These are phyloP conservation scores for Elongisporangium undulatum DNA, from an alignment of 352 stramenopile genomes.

Conservation along the genomic window DNA sequence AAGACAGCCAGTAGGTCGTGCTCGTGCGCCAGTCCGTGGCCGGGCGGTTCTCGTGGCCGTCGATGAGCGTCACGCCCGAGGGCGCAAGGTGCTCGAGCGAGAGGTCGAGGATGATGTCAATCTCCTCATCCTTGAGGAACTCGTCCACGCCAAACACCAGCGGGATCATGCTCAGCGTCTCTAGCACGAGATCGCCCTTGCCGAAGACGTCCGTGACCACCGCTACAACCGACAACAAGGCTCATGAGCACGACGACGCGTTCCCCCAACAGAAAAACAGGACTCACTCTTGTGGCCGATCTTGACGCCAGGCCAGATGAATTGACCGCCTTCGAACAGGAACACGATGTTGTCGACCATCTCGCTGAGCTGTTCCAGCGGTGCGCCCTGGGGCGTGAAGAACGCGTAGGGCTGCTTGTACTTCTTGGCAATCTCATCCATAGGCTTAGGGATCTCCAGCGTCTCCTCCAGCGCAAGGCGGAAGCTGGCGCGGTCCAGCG, in stretches of 20 bases:
- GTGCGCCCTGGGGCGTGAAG: slow-evolving; percentile 50
- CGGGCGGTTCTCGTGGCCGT: slow-evolving; percentile 59
- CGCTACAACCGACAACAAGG: slow-evolving; percentile 12
- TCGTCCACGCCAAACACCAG: slow-evolving; percentile 73
- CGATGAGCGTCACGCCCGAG: slow-evolving; percentile 53
- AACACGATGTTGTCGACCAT: slow-evolving; percentile 53
- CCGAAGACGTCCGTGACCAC: slow-evolving; percentile 38
- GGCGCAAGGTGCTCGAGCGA: slow-evolving; percentile 57
- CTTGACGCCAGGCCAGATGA: slow-evolving; percentile 66
- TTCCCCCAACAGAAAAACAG: neutral
- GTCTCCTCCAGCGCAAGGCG: slow-evolving; percentile 27
- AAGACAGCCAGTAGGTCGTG: slow-evolving; percentile 73
- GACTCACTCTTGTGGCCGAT: slow-evolving; percentile 61
- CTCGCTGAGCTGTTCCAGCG: slow-evolving; percentile 34
- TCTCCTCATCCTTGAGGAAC: slow-evolving; percentile 71
- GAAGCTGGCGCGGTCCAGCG: slow-evolving; percentile 29
- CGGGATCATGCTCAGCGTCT: slow-evolving; percentile 59
- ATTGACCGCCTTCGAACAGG: slow-evolving; percentile 70
- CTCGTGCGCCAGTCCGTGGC: slow-evolving; percentile 72
- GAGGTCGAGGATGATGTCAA: slow-evolving; percentile 66
- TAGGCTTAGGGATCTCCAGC: slow-evolving; percentile 27
- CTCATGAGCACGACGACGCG: neutral
- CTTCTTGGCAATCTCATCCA: slow-evolving; percentile 24
- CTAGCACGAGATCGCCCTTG: slow-evolving; percentile 39
- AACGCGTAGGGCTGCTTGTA: slow-evolving; percentile 71